Evolutionary conservation across 495 filamentous ascomycete genomes (phyloP).

Genomic region (Penicillium turbatum): DNA sequence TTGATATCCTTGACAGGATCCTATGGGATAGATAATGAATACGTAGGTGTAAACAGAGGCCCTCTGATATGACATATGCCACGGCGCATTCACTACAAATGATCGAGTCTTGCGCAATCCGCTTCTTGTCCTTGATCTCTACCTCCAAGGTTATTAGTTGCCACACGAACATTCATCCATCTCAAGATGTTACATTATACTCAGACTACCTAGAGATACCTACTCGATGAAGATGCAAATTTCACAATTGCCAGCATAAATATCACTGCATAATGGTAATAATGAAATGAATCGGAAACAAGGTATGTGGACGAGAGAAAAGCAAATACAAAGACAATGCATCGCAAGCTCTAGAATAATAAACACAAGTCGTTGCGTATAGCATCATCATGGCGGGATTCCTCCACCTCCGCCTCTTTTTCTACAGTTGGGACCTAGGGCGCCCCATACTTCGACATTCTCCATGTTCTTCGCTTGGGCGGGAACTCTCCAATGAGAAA

Average conservation of each 20-base stretch:
- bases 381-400: conserved; percentile 26
- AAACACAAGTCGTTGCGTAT: conserved; percentile 25
- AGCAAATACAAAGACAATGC: conserved; percentile 19
- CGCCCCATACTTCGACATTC: conserved; percentile 7
- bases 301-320: conserved; percentile 12
- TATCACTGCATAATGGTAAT: neutral
- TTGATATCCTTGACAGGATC: neutral
- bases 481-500: neutral
- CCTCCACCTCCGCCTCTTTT: conserved; percentile 22
- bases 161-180: no score
- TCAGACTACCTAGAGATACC: neutral
- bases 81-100: no score
- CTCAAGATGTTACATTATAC: neutral
- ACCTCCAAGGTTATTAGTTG: no score
- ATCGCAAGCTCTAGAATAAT: conserved; percentile 22
- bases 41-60: neutral
- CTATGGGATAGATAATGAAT: neutral
- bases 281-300: conserved; percentile 6
- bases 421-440: conserved; percentile 19
- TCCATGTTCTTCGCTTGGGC: conserved; percentile 5
- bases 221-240: no score
- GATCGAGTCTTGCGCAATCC: no score
- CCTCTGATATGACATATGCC: no score
- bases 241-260: no score
- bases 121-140: no score